A percentile compares a stretch with the other conserved stretches of the same genome.
phyloP scores from a whole-genome alignment of 805 yeast genomes.

The Candida insectorum region DNA sequence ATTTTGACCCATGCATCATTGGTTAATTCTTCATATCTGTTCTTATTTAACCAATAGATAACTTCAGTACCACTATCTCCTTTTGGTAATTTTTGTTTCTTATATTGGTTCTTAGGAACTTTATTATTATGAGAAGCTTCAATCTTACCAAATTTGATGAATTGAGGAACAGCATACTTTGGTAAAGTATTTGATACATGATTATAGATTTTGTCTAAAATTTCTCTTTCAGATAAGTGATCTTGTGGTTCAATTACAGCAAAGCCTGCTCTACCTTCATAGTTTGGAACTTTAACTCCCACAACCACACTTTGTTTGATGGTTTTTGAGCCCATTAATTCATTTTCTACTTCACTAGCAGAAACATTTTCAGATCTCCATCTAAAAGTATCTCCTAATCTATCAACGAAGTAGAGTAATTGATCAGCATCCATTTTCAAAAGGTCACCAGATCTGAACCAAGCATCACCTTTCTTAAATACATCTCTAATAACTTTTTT shows the following conservation, averaged over 20 bases:
- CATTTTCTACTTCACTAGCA: slow-evolving; percentile 89
- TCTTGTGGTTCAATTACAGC: slow-evolving; percentile 64
- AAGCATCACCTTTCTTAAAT: slow-evolving; percentile 83
- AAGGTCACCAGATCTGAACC: slow-evolving; percentile 86
- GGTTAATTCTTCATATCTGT: slow-evolving; percentile 56
- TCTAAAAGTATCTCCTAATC: slow-evolving; percentile 92
- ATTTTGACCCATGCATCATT: slow-evolving; percentile 51
- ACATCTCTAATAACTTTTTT: slow-evolving; percentile 74
- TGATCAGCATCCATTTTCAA: slow-evolving; percentile 66
- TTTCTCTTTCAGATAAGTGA: slow-evolving; percentile 23
- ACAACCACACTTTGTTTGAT: slow-evolving; percentile 78
- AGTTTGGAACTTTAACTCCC: slow-evolving; percentile 78
- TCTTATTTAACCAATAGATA: slow-evolving; percentile 67
- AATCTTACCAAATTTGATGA: slow-evolving; percentile 62
- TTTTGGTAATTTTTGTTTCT: slow-evolving; percentile 65
- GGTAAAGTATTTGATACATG: slow-evolving; percentile 53
- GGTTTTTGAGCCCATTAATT: slow-evolving; percentile 45
- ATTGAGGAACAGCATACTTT: slow-evolving; percentile 80
- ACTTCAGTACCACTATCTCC: slow-evolving; percentile 58
- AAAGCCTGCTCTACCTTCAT: slow-evolving; percentile 94
- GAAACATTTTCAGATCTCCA: slow-evolving; percentile 97
- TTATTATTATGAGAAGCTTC: slow-evolving; percentile 79
- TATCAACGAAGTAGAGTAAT: slow-evolving; percentile 77
- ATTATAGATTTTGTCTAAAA: slow-evolving; percentile 24
- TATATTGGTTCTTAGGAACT: slow-evolving; percentile 65